Base-by-base conservation (phyloP, 129 eudicot genomes). In the Flaveria trinervia region DNA sequence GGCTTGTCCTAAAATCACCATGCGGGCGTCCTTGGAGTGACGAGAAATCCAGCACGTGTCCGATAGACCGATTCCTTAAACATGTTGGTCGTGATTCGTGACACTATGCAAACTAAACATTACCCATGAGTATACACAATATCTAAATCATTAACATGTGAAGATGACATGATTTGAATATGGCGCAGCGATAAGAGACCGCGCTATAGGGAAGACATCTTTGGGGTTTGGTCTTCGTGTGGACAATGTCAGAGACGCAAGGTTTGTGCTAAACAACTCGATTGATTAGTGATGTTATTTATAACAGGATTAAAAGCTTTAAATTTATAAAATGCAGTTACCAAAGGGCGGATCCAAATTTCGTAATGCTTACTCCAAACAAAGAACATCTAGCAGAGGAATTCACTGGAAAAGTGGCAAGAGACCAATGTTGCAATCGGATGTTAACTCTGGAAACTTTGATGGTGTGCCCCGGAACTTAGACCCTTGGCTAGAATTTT, bases 301-400 rank as follows among this genome's bases (percentile, higher is more conserved):
- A 15, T 39, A 2, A 17, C 4, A 10, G 25, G 26, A 54, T 54
- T 39, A 30, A 57, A 75, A 75, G 11, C n/a, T 26, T 2, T 22
- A 57, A 51, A 9, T 9, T 20, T 59, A 73, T 5, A 30, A 77
- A 72, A 49, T 75, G 84, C 93, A 92, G 98, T 77, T 93, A 88
- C 41, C 88, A 90, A 65, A 86, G 96, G 79, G 95, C 95, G 60
- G 96, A 93, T 82, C 95, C 95, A 4, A 93, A 90, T 69, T 90
- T 81, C 36, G 87, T 90, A 49, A 90, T 90, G 98, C 88, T 93
- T 84, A 88, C 88, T 44, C 95, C 96, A 33, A 88, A 59, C 86
- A 90, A 88, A 83, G 95, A 90, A 79, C 95, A 88, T 81, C 72
- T 90, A 48, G 98, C 96, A 11, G 96, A 90, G 71, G 92, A 12